Evolutionary conservation across 2,329 filamentous ascomycete genomes (phyloP), one percentile per base, ranked within the genome.

Genomic region (Aureobasidium pullulans): DNA sequence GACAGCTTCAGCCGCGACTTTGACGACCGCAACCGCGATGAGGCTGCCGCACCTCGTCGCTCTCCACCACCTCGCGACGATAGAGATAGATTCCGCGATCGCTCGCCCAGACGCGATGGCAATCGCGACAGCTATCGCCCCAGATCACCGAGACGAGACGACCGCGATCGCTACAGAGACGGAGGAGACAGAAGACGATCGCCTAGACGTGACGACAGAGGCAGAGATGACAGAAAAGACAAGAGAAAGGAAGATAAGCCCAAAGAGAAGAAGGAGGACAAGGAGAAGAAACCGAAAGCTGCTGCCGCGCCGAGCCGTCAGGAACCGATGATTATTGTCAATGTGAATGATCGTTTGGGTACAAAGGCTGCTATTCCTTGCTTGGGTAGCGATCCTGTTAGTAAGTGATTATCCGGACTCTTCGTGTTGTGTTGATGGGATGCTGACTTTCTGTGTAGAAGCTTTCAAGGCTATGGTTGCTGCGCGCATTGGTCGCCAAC

Each of bases 351-450:
- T 73, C 84, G 93, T n/a, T 78, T 97, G 37, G 93, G 93, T 11
- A 96, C 93, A n/a, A 96, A 96, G 69, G 90, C 92, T 15, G 88
- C 89, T 56, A 94, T 97, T 64, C 93, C 93, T 0, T 96, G 92
- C 71, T 79, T 96, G 60, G 86, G 89, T 0, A 88, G 85, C 3
- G 93, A 97, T 75, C 86, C 86, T 7, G 86, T 96, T 64, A 87
- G 59, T 60, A 39, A 56, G 59, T 60, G 52, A 1, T 76, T 23
- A 76, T 61, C 67, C 40, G n/a, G 4, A 23, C 15, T 16, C n/a
- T 39, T 23, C 2, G 6, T 7, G 8, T 10, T 31, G 8, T 10
- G 3, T 23, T 28, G 19, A 6, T 3, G 16, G 23, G 11, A 13
- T 42, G 60, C 64, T 62, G 59, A 64, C 32, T 63, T 57, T 37